Conservation (phyloP, 768 basidiomycete genomes). For the Kockovaella imperatae region DNA sequence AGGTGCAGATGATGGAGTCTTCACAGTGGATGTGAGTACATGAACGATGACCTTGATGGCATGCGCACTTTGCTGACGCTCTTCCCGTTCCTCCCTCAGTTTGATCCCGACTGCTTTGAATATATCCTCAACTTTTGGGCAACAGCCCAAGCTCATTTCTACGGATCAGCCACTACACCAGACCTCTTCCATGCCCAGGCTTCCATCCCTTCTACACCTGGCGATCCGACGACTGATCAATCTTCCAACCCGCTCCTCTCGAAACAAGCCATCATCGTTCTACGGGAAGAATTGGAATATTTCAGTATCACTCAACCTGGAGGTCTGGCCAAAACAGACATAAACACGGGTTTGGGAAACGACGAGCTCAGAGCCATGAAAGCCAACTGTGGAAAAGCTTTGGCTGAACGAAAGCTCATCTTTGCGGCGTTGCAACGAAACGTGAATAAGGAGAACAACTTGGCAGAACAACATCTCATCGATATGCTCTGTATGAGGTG, state of each 20-base stretch:
- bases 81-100: constrained; percentile 50
- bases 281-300: constrained; percentile 96
- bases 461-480: constrained; percentile 97
- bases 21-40: constrained; percentile 83
- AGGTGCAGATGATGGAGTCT: constrained; percentile 84
- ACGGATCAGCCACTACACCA: constrained; percentile 64
- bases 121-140: constrained; percentile 90
- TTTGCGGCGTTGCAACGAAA: constrained; percentile 97
- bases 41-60: background rate
- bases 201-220: constrained; percentile 48
- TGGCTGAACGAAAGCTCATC: constrained; percentile 83
- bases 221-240: constrained; percentile 10
- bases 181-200: constrained; percentile 55
- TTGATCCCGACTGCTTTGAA: constrained; percentile 93
- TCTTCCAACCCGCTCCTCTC: constrained; percentile 79
- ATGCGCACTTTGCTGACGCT: background rate
- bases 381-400: constrained; percentile 71
- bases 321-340: constrained; percentile 12
- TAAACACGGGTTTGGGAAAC: constrained; percentile 49
- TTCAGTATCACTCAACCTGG: constrained; percentile 69
- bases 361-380: constrained; percentile 70
- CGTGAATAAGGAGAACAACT: constrained; percentile 97
- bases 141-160: constrained; percentile 78
- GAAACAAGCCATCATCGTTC: constrained; percentile 97
- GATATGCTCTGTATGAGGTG: constrained; percentile 99